Percentiles rank a stretch among this genome's conserved stretches.
Conservation (phyloP, 2,329 filamentous ascomycete genomes). For the Fusarium sp. region DNA sequence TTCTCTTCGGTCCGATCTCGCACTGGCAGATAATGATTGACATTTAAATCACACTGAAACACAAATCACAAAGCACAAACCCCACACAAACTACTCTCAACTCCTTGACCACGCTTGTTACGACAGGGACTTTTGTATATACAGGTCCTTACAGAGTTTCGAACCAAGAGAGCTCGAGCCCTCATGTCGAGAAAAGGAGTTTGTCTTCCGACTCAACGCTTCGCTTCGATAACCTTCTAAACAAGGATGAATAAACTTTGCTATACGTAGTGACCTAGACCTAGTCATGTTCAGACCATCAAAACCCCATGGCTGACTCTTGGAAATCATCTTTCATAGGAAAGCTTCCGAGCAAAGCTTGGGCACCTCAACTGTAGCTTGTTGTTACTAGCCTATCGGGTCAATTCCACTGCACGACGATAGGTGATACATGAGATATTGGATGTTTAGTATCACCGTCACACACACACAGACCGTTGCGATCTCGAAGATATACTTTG, state of each 20-base stretch:
- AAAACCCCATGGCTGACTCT: slow-evolving; percentile 3
- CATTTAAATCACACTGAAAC: slow-evolving; percentile 21
- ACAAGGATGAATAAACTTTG: slow-evolving; percentile 1
- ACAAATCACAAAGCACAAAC: slow-evolving; percentile 8
- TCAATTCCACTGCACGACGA: slow-evolving; percentile 2
- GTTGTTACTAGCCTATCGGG: slow-evolving; percentile 4
- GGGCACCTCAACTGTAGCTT: not conserved
- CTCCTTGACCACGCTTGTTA: not conserved
- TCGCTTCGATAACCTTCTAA: not conserved
- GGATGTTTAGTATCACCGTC: not conserved
- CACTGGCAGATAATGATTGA: slow-evolving; percentile 21
- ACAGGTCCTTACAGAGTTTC: slow-evolving; percentile 7
- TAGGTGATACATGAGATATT: not conserved
- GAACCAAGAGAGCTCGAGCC: not conserved
- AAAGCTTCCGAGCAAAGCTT: not conserved
- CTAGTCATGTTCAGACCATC: slow-evolving; percentile 3
- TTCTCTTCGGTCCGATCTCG: slow-evolving; percentile 32
- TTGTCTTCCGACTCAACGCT: not conserved
- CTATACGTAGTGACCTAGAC: not conserved
- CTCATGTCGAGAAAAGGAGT: not conserved
- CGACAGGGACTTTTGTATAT: not conserved
- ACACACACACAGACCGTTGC: slow-evolving; percentile 1
- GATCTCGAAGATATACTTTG: slow-evolving; percentile 5
- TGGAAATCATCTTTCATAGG: not conserved
- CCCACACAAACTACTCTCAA: slow-evolving; percentile 13